Percentiles rank a stretch among this genome's conserved stretches.
Conservation (phyloP, 805 yeast species). For the Limtongia smithiae region DNA sequence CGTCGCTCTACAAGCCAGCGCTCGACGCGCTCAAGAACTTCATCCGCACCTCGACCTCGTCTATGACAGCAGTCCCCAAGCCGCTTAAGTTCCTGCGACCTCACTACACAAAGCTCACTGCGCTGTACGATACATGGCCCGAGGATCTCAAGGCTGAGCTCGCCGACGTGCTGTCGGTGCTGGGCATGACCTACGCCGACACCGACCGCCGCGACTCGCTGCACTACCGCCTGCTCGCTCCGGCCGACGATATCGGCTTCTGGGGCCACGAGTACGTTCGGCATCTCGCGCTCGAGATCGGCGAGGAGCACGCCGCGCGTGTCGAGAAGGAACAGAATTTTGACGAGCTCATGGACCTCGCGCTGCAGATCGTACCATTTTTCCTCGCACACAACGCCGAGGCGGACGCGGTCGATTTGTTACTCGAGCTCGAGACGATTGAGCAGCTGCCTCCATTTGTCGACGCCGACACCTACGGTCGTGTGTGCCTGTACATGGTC, state of each 20-base stretch:
- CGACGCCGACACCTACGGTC: slow-evolving; percentile 74
- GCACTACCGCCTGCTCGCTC: slow-evolving; percentile 67
- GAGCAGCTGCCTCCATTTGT: slow-evolving; percentile 79
- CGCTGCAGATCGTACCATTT: slow-evolving; percentile 78
- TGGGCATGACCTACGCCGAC: slow-evolving; percentile 91
- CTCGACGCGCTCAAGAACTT: slow-evolving; percentile 66
- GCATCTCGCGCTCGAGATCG: slow-evolving; percentile 91
- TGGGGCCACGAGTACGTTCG: slow-evolving; percentile 99
- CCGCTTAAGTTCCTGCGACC: slow-evolving; percentile 95
- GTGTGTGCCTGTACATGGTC: slow-evolving; percentile 75
- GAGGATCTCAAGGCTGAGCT: slow-evolving; percentile 45
- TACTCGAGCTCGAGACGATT: slow-evolving; percentile 83
- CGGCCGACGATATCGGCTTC: slow-evolving; percentile 54
- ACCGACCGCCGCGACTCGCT: slow-evolving; percentile 75
- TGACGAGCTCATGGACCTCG: slow-evolving; percentile 54
- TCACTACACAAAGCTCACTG: slow-evolving; percentile 65
- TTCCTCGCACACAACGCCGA: slow-evolving; percentile 94
- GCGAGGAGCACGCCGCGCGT: slow-evolving; percentile 59
- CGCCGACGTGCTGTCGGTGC: slow-evolving; percentile 86
- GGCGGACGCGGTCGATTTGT: slow-evolving; percentile 94
- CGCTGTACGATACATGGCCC: slow-evolving; percentile 66
- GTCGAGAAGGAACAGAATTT: slow-evolving; percentile 32
- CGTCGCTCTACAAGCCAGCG: slow-evolving; percentile 53
- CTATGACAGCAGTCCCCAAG: slow-evolving; percentile 99
- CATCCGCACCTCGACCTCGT: slow-evolving; percentile 89